These are phyloP conservation scores for Phytophthora megakarya DNA, from an alignment of 352 stramenopile species.

Conservation along the genomic window DNA sequence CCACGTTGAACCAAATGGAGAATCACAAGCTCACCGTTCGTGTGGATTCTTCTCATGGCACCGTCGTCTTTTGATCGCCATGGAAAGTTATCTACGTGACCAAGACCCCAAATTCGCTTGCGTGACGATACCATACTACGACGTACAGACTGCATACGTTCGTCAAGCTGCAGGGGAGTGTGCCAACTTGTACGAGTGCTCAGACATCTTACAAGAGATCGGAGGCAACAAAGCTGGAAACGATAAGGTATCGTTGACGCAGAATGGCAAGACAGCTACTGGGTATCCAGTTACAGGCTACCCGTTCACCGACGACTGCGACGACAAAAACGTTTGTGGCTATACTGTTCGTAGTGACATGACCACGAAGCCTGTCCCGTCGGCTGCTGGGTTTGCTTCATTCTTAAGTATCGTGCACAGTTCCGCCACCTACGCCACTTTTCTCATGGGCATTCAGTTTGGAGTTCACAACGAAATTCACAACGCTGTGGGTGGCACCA, in stretches of 20 bases:
- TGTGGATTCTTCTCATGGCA: constrained; percentile 75
- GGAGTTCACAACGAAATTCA: constrained; percentile 71
- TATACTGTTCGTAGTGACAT: constrained; percentile 51
- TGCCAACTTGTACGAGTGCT: constrained; percentile 67
- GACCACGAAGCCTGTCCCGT: constrained; percentile 40
- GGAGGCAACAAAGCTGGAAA: constrained; percentile 37
- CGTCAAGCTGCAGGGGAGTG: constrained; percentile 52
- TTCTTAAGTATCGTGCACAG: constrained; percentile 61
- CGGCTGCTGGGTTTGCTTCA: constrained; percentile 50
- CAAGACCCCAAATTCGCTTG: constrained; percentile 62
- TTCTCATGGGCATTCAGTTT: constrained; percentile 63
- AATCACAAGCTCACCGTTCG: constrained; percentile 58
- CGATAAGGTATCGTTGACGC: constrained; percentile 15
- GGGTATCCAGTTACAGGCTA: constrained; percentile 39
- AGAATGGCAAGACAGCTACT: constrained; percentile 39
- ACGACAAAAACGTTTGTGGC: constrained; percentile 49
- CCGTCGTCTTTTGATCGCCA: constrained; percentile 62
- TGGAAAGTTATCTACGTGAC: constrained; percentile 69
- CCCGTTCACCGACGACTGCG: constrained; percentile 44
- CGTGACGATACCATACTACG: constrained; percentile 80
- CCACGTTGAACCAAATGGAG: constrained; percentile 47
- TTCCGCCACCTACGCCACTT: constrained; percentile 60
- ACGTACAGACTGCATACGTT: constrained; percentile 71
- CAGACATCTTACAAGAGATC: constrained; percentile 57
- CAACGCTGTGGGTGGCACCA: constrained; percentile 53